Conservation (phyloP, 2,329 filamentous ascomycete genomes). For the Ophiostoma populinum region DNA sequence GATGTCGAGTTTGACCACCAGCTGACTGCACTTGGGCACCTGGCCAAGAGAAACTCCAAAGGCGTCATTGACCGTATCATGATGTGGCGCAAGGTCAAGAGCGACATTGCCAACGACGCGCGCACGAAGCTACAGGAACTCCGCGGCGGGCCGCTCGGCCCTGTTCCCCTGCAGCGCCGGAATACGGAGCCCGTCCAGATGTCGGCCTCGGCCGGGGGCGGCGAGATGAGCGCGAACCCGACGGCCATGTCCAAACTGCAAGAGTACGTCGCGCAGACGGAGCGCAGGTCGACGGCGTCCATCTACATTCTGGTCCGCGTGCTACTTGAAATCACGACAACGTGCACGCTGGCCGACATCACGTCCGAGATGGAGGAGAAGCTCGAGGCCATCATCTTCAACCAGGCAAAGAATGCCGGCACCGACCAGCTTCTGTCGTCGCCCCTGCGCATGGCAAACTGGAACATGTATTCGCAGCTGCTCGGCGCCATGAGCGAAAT, state of each 20-base stretch:
- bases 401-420: constrained; percentile 80
- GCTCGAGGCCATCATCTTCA: constrained; percentile 87
- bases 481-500: constrained; percentile 93
- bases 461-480: constrained; percentile 83
- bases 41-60: constrained; percentile 85
- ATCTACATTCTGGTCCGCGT: constrained; percentile 93
- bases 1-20: constrained; percentile 87
- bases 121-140: constrained; percentile 38
- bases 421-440: constrained; percentile 64
- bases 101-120: constrained; percentile 64
- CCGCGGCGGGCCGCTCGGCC: constrained; percentile 12
- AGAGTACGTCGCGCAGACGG: constrained; percentile 60
- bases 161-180: constrained; percentile 41
- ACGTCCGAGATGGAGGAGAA: constrained; percentile 87
- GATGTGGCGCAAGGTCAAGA: constrained; percentile 94
- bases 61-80: constrained; percentile 94
- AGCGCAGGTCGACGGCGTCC: constrained; percentile 81
- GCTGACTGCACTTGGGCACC: constrained; percentile 82
- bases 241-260: constrained; percentile 34
- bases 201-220: constrained; percentile 13
- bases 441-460: constrained; percentile 78
- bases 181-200: constrained; percentile 55
- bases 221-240: constrained; percentile 15
- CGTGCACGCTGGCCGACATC: constrained; percentile 68
- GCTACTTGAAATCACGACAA: constrained; percentile 80